These are phyloP conservation scores for Colletotrichum acutatum DNA, from an alignment of 2,329 filamentous ascomycete species.

Conservation along the genomic window DNA sequence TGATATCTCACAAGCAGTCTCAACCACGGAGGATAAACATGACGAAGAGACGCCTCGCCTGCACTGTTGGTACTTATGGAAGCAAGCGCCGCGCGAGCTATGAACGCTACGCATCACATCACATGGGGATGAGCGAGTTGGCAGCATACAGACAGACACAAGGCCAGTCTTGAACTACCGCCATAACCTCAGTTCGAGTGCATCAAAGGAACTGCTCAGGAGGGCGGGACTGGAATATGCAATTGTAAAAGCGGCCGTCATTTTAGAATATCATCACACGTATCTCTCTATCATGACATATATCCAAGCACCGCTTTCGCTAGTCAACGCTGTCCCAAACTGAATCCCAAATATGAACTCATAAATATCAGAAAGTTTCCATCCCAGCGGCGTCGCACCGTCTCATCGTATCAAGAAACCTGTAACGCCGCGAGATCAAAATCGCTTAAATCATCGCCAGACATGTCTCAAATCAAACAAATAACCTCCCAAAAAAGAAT, in stretches of 20 bases:
- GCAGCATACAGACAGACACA: no score
- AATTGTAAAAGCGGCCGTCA: not conserved
- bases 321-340: not conserved
- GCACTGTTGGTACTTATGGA: no score
- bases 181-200: no score
- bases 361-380: not conserved
- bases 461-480: not conserved
- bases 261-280: slow-evolving; percentile 14
- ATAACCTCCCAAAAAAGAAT: not conserved
- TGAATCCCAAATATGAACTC: not conserved
- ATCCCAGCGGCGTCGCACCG: not conserved
- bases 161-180: no score
- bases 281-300: not conserved
- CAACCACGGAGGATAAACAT: no score
- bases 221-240: not conserved
- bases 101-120: no score
- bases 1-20: no score
- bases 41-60: no score
- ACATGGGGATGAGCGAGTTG: no score
- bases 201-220: no score
- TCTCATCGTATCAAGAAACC: not conserved
- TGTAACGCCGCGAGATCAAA: not conserved
- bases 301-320: not conserved
- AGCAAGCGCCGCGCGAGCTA: no score
- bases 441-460: not conserved